Base-by-base conservation (phyloP, 106 monocot species). In the Phalaenopsis aphrodite region DNA sequence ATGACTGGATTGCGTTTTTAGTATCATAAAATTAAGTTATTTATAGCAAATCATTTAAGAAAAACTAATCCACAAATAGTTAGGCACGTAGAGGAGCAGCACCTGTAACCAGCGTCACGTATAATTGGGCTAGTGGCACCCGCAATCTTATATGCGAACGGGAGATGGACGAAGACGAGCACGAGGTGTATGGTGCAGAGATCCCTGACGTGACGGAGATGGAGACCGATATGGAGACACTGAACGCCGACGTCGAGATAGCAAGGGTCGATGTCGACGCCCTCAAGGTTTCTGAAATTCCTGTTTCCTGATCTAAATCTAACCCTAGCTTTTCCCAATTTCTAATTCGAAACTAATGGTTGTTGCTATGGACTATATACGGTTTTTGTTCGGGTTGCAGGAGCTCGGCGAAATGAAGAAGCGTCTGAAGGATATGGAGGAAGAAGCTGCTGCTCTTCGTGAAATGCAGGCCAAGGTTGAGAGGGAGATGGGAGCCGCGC, bases 401-500 rank as follows among this genome's bases (percentile, higher is more conserved):
- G 91, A 93, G 84, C 85, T 95, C 41, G 93, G 93, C 58, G 93
- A 96, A 83, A 96, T 96, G 96, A 96, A 93, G 88, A 91, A 86
- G 82, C 86, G 93, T 66, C 81, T 96, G 24, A 91, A 91, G 85
- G 96, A 96, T 81, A 93, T 96, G 96, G 96, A 96, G 87, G 93
- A 93, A 8, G 96, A 96, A 77, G 93, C 96, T 36, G 90, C 93
- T 16, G 96, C 96, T 8, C 88, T 96, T 58, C 91, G 96, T 21
- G 96, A 96, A 84, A 93, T 96, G 96, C 96, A 96, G 79, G 89
- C 96, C 80, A 96, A 93, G 77, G 93, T 91, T 17, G 96, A 93
- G 87, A 96, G 87, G 84, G 96, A 96, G 88, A 96, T 96, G 96
- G 84, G 87, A 52, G 82, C 89, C 30, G 85, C 74, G 65, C 89